Percentiles rank a stretch among this genome's conserved stretches.
These are phyloP conservation scores for Phytophthora agathidicida DNA, from an alignment of 352 stramenopile genomes.

Conservation along the genomic window DNA sequence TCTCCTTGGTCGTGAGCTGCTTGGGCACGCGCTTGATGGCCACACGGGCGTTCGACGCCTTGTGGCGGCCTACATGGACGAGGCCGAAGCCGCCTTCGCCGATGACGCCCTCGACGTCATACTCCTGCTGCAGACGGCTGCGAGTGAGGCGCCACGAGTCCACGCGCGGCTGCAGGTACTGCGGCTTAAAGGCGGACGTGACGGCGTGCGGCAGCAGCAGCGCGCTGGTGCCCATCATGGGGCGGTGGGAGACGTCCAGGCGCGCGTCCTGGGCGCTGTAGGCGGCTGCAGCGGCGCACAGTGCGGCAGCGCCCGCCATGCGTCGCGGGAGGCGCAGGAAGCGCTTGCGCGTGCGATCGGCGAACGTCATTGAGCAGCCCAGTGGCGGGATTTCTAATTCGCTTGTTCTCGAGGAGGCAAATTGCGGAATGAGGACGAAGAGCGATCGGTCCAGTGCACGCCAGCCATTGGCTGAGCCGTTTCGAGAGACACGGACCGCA, in stretches of 20 bases:
- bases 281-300: slow-evolving; percentile 26
- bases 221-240: slow-evolving; percentile 6
- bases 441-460: background rate
- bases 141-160: slow-evolving; percentile 23
- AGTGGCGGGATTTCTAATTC: no score
- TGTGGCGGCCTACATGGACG: slow-evolving; percentile 52
- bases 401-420: slow-evolving; percentile 8
- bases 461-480: slow-evolving; percentile 13
- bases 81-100: slow-evolving; percentile 56
- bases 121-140: slow-evolving; percentile 43
- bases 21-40: slow-evolving; percentile 68
- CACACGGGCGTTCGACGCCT: slow-evolving; percentile 45
- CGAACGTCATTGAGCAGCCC: slow-evolving; percentile 25
- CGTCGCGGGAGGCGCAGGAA: slow-evolving; percentile 29
- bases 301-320: slow-evolving; percentile 22
- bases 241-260: slow-evolving; percentile 13
- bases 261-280: slow-evolving; percentile 16
- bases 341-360: slow-evolving; percentile 13
- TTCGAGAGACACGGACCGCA: slow-evolving; percentile 8
- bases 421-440: slow-evolving; percentile 26
- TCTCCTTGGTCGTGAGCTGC: slow-evolving; percentile 44
- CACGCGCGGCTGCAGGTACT: background rate
- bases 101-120: slow-evolving; percentile 53
- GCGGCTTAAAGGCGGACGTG: slow-evolving; percentile 16
- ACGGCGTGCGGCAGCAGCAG: slow-evolving; percentile 15